Base-by-base conservation (phyloP, 2,329 filamentous ascomycete genomes). In the Aspergillus vadensis region DNA sequence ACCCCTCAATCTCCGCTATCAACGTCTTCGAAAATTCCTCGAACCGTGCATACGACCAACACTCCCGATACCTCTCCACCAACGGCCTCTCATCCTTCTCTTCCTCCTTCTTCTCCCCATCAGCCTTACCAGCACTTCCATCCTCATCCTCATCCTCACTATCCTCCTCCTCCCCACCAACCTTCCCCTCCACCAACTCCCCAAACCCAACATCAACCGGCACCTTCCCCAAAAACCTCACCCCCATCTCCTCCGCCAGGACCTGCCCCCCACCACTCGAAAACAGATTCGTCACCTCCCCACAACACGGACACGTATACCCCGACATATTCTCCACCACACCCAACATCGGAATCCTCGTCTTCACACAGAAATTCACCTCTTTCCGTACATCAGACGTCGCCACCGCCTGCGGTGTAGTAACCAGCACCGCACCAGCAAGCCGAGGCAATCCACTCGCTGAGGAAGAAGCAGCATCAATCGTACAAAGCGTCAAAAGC, bases 201-300 rank as follows among this genome's bases (percentile, higher is more conserved):
- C 95, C 90, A 74, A 98, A 97, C 70, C 93, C 91, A 19, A 92
- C 91, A 78, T 99, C 95, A 71, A 99, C 92, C 1, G 95, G 95
- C 39, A 98, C 88, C 27, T 87, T 88, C 2, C 93, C 95, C 56
- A 98, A 77, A 70, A 97, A 98, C 15, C 85, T 86, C 38, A 98
- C 91, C 0, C 81, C 82, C 73, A 96, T 95, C 68, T 98, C 92
- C 51, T 86, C 80, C 6, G 94, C 92, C 92, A 99, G 97, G 23
- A 90, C 85, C 74, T 91, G 82, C 7, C 95, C 95, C 3, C 95
- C 95, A 4, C 95, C 95, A 58, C 91, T 93, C 55, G 89, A 92
- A 75, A 99, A 99, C 55, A 98, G 86, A 77, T 98, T 91, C 55
- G 91, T 97, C 77, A 94, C 96, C 74, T 97, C 92, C 54, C 83